phyloP scores from a whole-genome alignment of 192 early-diverging fungal genomes.

The Paraglomus brasilianum region DNA sequence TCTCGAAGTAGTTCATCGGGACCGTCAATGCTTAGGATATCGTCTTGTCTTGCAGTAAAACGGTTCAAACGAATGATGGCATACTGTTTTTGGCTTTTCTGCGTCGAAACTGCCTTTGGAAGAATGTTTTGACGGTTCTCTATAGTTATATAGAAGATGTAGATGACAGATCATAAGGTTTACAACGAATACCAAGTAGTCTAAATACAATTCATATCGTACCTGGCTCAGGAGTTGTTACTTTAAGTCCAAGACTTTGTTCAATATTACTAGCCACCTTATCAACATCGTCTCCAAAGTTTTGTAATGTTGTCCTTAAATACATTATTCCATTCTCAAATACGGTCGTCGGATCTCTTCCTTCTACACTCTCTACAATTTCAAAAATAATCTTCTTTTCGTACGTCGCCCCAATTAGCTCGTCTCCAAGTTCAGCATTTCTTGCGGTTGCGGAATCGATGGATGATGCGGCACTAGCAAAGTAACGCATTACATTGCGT shows the following conservation, averaged over 20 bases:
- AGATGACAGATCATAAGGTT: not conserved
- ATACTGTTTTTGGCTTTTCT: not conserved
- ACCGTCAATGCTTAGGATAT: not conserved
- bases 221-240: not conserved
- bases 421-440: not conserved
- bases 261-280: not conserved
- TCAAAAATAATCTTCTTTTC: not conserved
- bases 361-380: not conserved
- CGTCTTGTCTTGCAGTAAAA: not conserved
- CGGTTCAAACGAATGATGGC: not conserved
- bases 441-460: not conserved
- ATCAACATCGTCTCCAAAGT: slow-evolving; percentile 9
- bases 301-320: not conserved
- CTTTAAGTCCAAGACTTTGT: not conserved
- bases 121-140: not conserved
- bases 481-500: not conserved
- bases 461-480: not conserved
- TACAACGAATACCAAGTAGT: not conserved
- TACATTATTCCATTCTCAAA: slow-evolving; percentile 8
- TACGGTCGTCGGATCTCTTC: not conserved
- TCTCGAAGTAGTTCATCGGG: not conserved
- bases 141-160: not conserved
- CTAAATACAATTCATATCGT: no score
- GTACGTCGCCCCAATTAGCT: not conserved
- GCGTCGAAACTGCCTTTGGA: not conserved